These are phyloP conservation scores for Akanthomyces lecanii DNA, from an alignment of 2,329 filamentous ascomycete genomes.

Conservation along the genomic window DNA sequence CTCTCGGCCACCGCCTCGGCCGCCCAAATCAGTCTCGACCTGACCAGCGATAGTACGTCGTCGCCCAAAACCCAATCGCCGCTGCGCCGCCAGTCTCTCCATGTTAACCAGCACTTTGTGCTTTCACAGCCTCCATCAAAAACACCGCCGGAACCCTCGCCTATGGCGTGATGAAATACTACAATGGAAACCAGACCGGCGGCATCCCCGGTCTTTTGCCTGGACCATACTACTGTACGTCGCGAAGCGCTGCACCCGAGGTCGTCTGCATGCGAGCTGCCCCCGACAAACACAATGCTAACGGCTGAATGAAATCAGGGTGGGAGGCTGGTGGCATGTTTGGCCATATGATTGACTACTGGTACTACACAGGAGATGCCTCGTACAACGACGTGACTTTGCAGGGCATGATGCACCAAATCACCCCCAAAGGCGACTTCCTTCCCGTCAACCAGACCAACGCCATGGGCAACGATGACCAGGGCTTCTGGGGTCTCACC, in stretches of 20 bases:
- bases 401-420: constrained; percentile 54
- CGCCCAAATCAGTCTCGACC: background rate
- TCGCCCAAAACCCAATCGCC: background rate
- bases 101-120: background rate
- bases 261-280: constrained; percentile 26
- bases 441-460: constrained; percentile 56
- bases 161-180: constrained; percentile 45
- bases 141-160: constrained; percentile 44
- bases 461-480: constrained; percentile 60
- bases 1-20: constrained; percentile 1
- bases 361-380: constrained; percentile 57
- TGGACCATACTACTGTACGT: constrained; percentile 60
- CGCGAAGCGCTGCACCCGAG: constrained; percentile 13
- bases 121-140: constrained; percentile 44
- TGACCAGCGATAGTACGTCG: constrained; percentile 10
- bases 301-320: constrained; percentile 24
- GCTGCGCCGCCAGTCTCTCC: background rate
- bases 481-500: constrained; percentile 71
- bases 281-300: constrained; percentile 19
- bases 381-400: constrained; percentile 55
- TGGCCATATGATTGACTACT: constrained; percentile 61
- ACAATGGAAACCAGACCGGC: constrained; percentile 56
- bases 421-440: constrained; percentile 49
- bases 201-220: constrained; percentile 56
- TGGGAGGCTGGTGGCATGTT: constrained; percentile 66